Base-by-base conservation (phyloP, 306 rosid genomes). In the Cucurbita pepo region DNA sequence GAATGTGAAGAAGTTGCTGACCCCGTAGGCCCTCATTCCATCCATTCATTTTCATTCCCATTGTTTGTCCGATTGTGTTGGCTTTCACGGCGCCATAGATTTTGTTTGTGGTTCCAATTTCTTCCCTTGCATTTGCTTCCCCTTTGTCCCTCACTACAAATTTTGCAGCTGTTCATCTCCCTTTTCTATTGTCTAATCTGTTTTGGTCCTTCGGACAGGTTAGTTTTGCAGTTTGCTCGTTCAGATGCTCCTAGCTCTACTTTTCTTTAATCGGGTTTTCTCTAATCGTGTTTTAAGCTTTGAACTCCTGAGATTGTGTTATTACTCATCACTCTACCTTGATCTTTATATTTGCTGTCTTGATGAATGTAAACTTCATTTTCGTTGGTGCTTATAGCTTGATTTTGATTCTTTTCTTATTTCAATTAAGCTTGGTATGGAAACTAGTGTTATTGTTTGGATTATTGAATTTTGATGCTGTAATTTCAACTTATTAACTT, bases 81-180 rank as follows among this genome's bases (percentile, higher is more conserved):
- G 89, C 84, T 6, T 63, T 77, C 67, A 9, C 19, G 70, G 88
- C 89, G 83, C 96, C 96, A 82, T 89, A 82, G 5, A 67, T 73
- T 69, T 36, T 19, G 37, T 50, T 85, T 79, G 96, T 89, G 97
- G 95, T 34, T 81, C 78, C 78, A 58, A 76, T 76, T 78, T 76
- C 63, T 66, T 75, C 52, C 70, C 54, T 70, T 3, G 3, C 41
- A 60, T 56, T 25, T 51, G 69, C 71, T 63, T 51, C 47, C 66
- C 51, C 69, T 41, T 54, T 45, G 56, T 12, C 40, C 1, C 71
- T 75, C 67, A 19, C 69, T 71, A 36, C 56, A 76, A 76, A 71
- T 21, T 55, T 61, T 14, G 48, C 47, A 10, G n/a, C 77, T 54
- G 58, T 52, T 56, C 76, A 43, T 67, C 12, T 15, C 76, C 52